Base-by-base conservation (phyloP, 2,329 filamentous ascomycete species). In the Fusarium nygamai region DNA sequence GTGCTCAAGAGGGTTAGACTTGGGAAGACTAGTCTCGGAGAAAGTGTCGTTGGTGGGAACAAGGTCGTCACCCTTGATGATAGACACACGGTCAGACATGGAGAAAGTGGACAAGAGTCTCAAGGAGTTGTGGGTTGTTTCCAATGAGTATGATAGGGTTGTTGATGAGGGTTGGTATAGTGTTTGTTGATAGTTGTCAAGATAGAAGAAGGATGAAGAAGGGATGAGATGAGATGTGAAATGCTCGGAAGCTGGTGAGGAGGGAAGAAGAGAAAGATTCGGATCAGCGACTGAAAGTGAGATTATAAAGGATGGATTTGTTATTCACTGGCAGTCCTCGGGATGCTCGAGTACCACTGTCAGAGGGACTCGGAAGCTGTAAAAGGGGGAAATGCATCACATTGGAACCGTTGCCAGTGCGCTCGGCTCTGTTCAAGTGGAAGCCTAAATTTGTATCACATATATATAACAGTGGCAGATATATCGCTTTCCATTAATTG, bases 341-440 rank as follows among this genome's bases (percentile, higher is more conserved):
- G 8, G 12, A 47, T 33, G 3, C 3, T 19, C 11, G 12, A 38
- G 2, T 29, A 48, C 36, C n/a, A 31, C 46, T 33, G 53, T 11
- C 13, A 29, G n/a, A 19, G 12, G 1, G 29, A 16, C 4, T 46
- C 2, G 2, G 34, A 12, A 29, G 34, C 22, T 24, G 8, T 16
- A 22, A 48, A 20, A 4, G 41, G 29, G 24, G 31, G 14, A 16
- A 33, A 27, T 34, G 1, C 29, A 61, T 17, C 13, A 34, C 27
- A 20, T 16, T 29, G 2, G 19, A 20, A 4, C 29, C 1, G 24
- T 0, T 17, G 14, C 34, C 34, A 54, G 0, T 54, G 51, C 20
- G 19, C 8, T 41, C 8, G 16, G 13, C 31, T n/a, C 31, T 3
- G 27, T 33, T 38, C 29, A 33, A 4, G 29, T 1, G 34, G 48